Evolutionary conservation across 345 rosid species (phyloP), one percentile per base, ranked within the genome.

Genomic region (Psidium friedrichsthalianum): DNA sequence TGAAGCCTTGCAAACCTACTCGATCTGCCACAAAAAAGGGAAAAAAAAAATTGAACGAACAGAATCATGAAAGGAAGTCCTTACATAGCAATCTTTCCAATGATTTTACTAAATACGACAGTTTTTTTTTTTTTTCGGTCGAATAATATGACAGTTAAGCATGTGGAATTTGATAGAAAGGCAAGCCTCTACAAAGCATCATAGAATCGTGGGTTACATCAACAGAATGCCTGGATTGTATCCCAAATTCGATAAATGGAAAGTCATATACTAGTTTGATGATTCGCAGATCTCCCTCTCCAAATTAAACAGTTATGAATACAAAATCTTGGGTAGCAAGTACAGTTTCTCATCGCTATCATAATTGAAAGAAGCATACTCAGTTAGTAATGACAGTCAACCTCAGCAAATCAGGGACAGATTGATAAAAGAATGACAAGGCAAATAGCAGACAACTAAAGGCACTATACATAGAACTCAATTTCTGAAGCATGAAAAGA

Each of bases 1-100:
- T 93, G 97, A 42, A 95, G 90, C 90, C 93, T 92, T 0, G 92
- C 97, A 40, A 93, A 95, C 86, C 97, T 90, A 74, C 97, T 95
- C 6, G 98, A 94, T 88, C 96, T 94, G 92, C 89, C 80, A 69
- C 80, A 9, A 21, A 69, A 51, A 51, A 51, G 3, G 14, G 44
- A 10, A 51, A 11, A 51, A n/a, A 56, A 22, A 69, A 1, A 59
- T 16, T 3, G 20, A 69, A 69, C 5, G 8, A 15, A 15, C 76
- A 61, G 47, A 18, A 32, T 69, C 6, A 20, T 69, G 47, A 69
- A 69, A 36, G 47, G 47, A 69, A 36, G 47, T 22, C 80, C 80
- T 69, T 36, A 20, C 80, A 18, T 18, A 9, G 80, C 80, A n/a
- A 69, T 69, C 9, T 69, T 69, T 20, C 5, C 2, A 18, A 32